These are phyloP conservation scores for Pinus albicaulis DNA, from an alignment of 75 land plant genomes.

Conservation along the genomic window DNA sequence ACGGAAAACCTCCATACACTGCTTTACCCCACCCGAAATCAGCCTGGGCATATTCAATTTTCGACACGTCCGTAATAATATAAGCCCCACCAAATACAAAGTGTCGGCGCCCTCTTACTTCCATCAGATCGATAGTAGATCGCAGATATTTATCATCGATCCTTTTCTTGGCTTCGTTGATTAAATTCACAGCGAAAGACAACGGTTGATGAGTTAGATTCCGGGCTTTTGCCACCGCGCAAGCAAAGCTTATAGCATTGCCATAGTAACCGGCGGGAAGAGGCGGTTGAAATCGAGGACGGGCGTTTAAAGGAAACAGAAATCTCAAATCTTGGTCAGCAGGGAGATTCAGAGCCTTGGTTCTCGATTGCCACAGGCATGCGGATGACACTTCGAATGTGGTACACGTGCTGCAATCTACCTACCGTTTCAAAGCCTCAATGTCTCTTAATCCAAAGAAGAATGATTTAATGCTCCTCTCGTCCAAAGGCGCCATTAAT, in stretches of 20 bases:
- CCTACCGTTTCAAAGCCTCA: too few relatives aligned
- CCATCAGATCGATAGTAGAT: constrained; percentile 61
- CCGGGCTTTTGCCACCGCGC: constrained; percentile 36
- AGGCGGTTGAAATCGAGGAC: constrained; percentile 37
- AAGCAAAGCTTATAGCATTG: constrained; percentile 49
- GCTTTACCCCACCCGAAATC: constrained; percentile 77
- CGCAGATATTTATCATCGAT: constrained; percentile 54
- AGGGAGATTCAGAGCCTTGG: constrained; percentile 22
- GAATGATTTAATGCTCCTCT: too few relatives aligned
- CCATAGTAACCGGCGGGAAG: constrained; percentile 76
- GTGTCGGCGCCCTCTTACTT: constrained; percentile 28
- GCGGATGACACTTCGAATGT: constrained; percentile 40
- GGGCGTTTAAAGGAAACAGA: constrained; percentile 26
- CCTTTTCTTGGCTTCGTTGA: constrained; percentile 26
- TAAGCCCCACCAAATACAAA: constrained; percentile 12
- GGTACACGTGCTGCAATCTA: not conserved
- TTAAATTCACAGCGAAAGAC: constrained; percentile 37
- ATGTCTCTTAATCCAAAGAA: too few relatives aligned
- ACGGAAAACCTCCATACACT: constrained; percentile 20
- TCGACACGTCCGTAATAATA: constrained; percentile 26
- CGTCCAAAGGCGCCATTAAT: too few relatives aligned
- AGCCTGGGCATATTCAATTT: constrained; percentile 24
- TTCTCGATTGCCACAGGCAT: constrained; percentile 39
- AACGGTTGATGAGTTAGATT: constrained; percentile 35
- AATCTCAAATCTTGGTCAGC: constrained; percentile 32